These are phyloP conservation scores for Actinomortierella wolfii DNA, from an alignment of 371 early-diverging fungal species.

Conservation along the genomic window DNA sequence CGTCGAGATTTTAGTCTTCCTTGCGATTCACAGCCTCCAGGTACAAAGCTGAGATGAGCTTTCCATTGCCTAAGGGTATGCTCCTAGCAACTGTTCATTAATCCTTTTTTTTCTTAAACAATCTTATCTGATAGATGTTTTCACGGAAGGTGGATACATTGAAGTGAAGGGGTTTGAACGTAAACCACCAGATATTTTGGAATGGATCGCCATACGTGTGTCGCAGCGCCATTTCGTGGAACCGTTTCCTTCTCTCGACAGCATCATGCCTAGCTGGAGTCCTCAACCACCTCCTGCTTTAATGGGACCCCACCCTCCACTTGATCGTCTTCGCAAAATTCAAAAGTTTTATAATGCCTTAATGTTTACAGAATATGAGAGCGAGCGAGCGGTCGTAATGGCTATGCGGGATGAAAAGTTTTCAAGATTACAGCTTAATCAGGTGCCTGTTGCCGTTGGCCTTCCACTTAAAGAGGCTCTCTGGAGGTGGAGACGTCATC, in stretches of 20 bases:
- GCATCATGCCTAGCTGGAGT: no score
- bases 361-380: constrained; percentile 11
- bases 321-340: constrained; percentile 16
- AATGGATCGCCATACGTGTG: constrained; percentile 29
- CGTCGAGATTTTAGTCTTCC: constrained; percentile 19
- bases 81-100: constrained; percentile 4
- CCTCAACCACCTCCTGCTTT: no score
- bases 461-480: constrained; percentile 26
- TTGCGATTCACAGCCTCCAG: constrained; percentile 13
- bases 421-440: constrained; percentile 16
- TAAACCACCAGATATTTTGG: constrained; percentile 36
- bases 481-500: constrained; percentile 26
- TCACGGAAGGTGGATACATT: constrained; percentile 11
- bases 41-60: constrained; percentile 9
- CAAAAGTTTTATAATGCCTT: constrained; percentile 15
- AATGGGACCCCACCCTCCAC: no score
- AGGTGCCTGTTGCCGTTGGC: constrained; percentile 23
- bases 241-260: no score
- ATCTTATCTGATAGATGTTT: constrained; percentile 16
- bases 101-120: neutral
- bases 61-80: constrained; percentile 3
- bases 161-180: constrained; percentile 9
- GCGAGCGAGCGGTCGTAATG: constrained; percentile 40
- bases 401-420: constrained; percentile 43
- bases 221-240: neutral